Base-by-base conservation (phyloP, 495 filamentous ascomycete species). In the Podospora fimiseda region DNA sequence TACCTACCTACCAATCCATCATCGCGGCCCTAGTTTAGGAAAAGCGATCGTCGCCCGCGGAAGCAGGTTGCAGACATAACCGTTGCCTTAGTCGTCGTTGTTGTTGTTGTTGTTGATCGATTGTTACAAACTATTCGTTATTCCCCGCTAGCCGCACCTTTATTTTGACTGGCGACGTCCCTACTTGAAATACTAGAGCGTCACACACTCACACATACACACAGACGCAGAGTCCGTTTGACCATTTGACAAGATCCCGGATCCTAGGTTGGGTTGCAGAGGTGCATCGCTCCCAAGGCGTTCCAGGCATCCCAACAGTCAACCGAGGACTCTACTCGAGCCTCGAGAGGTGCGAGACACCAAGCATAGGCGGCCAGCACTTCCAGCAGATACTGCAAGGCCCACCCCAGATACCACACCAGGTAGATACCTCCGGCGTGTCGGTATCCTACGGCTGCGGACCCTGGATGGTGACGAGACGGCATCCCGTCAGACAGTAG, bases 301-400 rank as follows among this genome's bases (percentile, higher is more conserved):
- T 44, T 7, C 38, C 23, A 43, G 24, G 19, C 45, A 50, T 30
- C 40, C 27, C 39, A 41, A 41, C 13, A 41, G 16, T 41, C 33
- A 41, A 14, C 16, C 6, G 16, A 14, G 8, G 8, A 18, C 22
- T 41, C 37, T 49, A 24, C 45, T 27, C 37, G 27, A 33, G 7
- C 40, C 3, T 43, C 55, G 22, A 43, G 43, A 51, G 44, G 45
- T 19, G 50, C 9, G 44, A 52, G 23, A 30, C 24, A 23, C 24
- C 50, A 51, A 55, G 15, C 36, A 57, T 44, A 57, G 56, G 60
- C 56, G 54, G 39, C 41, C 42, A 57, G 40, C 48, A 45, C 51
- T 50, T 59, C 57, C 53, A 55, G 20, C 51, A 55, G 49, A 52
- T 41, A 48, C 42, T 48, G 42, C 42, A 9, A 13, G 42, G 52